These are phyloP conservation scores for Globisporangium recalcitrans DNA, from an alignment of 352 stramenopile species.

Conservation along the genomic window DNA sequence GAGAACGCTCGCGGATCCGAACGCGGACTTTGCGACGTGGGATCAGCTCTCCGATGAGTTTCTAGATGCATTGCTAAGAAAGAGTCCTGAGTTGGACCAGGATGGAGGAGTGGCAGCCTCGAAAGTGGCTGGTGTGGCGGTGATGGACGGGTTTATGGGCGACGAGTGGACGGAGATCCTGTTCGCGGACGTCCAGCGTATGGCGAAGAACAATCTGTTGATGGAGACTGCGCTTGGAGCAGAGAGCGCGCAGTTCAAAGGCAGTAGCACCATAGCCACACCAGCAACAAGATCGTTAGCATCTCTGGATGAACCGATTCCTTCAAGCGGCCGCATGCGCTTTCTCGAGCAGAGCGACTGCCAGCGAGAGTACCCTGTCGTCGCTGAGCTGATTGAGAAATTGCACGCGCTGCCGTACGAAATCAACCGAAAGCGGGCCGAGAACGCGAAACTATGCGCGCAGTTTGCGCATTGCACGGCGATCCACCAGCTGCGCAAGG, in stretches of 20 bases:
- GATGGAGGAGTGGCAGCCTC: not conserved
- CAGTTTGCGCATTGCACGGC: constrained; percentile 65
- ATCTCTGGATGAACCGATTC: not conserved
- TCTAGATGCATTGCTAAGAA: constrained; percentile 35
- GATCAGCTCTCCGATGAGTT: constrained; percentile 55
- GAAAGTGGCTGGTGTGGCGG: constrained; percentile 28
- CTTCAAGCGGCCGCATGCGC: constrained; percentile 32
- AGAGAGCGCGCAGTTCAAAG: constrained; percentile 19
- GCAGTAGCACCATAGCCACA: not conserved
- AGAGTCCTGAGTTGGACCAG: not conserved
- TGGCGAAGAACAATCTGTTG: constrained; percentile 49
- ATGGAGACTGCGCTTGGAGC: constrained; percentile 25
- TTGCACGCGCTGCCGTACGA: constrained; percentile 74
- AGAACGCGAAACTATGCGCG: constrained; percentile 43
- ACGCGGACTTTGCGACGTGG: constrained; percentile 49
- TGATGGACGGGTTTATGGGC: constrained; percentile 77
- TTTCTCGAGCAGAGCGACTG: constrained; percentile 66
- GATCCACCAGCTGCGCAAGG: constrained; percentile 36
- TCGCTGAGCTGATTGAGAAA: constrained; percentile 71
- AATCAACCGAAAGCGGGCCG: constrained; percentile 66
- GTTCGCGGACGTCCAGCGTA: constrained; percentile 55
- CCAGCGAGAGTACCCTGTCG: constrained; percentile 48
- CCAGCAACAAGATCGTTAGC: too few relatives aligned
- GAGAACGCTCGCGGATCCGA: constrained; percentile 52
- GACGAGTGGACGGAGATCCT: constrained; percentile 70